Base-by-base conservation (phyloP, 257 asterid genomes). In the Catharanthus roseus region DNA sequence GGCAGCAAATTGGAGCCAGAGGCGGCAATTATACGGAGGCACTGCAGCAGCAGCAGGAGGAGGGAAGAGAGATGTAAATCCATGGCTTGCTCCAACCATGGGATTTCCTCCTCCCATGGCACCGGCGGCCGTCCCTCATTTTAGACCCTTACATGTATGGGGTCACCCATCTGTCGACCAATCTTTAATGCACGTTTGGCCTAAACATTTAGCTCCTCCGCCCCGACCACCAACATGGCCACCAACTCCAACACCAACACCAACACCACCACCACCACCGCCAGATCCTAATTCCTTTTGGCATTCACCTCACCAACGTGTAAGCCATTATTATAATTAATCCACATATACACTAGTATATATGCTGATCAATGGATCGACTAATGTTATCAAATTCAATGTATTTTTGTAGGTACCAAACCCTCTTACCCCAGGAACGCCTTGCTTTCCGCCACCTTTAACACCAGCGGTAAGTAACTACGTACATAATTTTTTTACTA, bases 131-230 rank as follows among this genome's bases (percentile, higher is more conserved):
- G 60, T 80, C 81, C 85, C 90, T 75, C 95, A 82, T 75, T 79
- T 77, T 78, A 85, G 93, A 82, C 96, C 96, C 68, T 81, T 92
- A 67, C 98, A 90, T 68, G 96, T 92, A 42, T 92, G 98, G 98
- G 98, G 98, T 74, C 97, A 93, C 53, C 98, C 98, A 71, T 79
- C 95, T 12, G 77, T 83, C 78, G 89, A 84, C 91, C 98, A 89
- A 78, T 82, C 98, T 53, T 16, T 81, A 69, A 74, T 85, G 84
- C 89, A 88, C 85, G 75, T 82, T 60, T 93, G 98, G 98, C 96
- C 93, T 21, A 90, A 90, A 65, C 97, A 85, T 78, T 74, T 83
- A 65, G 81, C 80, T 16, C 81, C 85, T 0, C 79, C 88, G 1
- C 81, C 77, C 5, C 71, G 70, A 2, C 69, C 80, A n/a, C 39